Evolutionary conservation across 768 basidiomycete genomes (phyloP), one percentile per base, ranked within the genome.

Genomic region (Amanita thiersii): DNA sequence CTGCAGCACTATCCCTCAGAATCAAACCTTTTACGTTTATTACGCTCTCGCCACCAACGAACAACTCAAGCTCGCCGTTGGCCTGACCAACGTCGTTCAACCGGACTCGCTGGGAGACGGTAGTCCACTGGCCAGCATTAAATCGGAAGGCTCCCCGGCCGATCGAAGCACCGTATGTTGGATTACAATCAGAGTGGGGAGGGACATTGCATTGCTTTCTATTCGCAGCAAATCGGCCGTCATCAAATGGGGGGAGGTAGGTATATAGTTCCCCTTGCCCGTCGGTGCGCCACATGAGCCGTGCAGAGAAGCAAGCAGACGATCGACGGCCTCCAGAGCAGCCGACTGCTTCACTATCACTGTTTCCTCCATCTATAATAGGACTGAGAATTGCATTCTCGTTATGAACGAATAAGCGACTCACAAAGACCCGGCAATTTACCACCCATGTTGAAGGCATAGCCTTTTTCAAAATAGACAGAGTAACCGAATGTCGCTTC

Each of bases 31-130:
- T 51, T 28, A 78, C 69, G 41, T 65, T 72, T 55, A 86, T 69
- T 41, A 80, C 75, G 50, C 75, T 78, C 62, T 74, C 56, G 26
- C 83, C 85, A 47, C 79, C 69, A 29, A 73, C 71, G 56, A 74
- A 82, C 17, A 88, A 60, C 56, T 85, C 65, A 33, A 86, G 56
- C 60, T 84, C 78, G 48, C 87, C 87, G 52, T 92, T 82, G 10
- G 72, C 66, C 56, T 73, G 50, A 10, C 80, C 81, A 28, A 68
- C 70, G 45, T 81, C 78, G 58, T 92, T 92, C 52, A 90, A 73
- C 57, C 69, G 69, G 39, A 89, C 72, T 47, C 86, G 75, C 61
- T 86, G 70, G 20, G 69, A 62, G 48, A 89, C 68, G n/a, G 73
- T 75, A 15, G 72, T 80, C 78, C 86, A 85, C 44, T 56, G 56